Evolutionary conservation across 352 stramenopile genomes (phyloP).

Genomic region (Phytopythium helicoides): DNA sequence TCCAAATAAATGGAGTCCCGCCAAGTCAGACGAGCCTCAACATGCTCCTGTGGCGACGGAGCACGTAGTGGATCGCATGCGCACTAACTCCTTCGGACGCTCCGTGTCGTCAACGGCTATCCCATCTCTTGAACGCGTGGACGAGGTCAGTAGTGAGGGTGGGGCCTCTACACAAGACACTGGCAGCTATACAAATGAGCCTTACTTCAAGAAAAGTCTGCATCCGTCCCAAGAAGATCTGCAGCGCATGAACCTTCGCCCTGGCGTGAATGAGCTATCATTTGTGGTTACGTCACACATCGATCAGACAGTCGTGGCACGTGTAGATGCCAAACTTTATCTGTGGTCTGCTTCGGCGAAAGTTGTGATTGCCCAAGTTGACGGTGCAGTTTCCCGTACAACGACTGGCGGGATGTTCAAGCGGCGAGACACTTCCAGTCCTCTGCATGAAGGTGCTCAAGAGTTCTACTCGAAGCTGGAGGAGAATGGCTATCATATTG

Average conservation of each 20-base stretch:
- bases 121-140: conserved; percentile 14
- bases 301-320: conserved; percentile 15
- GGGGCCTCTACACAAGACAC: conserved; percentile 33
- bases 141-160: conserved; percentile 30
- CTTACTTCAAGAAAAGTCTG: conserved; percentile 63
- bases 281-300: conserved; percentile 41
- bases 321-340: conserved; percentile 60
- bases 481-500: conserved; percentile 68
- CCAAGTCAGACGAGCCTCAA: background rate
- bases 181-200: conserved; percentile 26
- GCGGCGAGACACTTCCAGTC: conserved; percentile 22
- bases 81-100: background rate
- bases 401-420: conserved; percentile 49
- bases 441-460: conserved; percentile 60
- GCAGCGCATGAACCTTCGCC: conserved; percentile 46
- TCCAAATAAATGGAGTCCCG: background rate
- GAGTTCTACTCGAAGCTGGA: conserved; percentile 72
- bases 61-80: background rate
- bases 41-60: background rate
- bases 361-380: conserved; percentile 81
- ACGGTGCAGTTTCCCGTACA: conserved; percentile 65
- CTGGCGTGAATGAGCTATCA: conserved; percentile 69
- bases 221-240: conserved; percentile 59
- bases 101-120: background rate
- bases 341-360: conserved; percentile 71